These are phyloP conservation scores for Mangifera indica DNA, from an alignment of 345 rosid genomes.

Conservation along the genomic window DNA sequence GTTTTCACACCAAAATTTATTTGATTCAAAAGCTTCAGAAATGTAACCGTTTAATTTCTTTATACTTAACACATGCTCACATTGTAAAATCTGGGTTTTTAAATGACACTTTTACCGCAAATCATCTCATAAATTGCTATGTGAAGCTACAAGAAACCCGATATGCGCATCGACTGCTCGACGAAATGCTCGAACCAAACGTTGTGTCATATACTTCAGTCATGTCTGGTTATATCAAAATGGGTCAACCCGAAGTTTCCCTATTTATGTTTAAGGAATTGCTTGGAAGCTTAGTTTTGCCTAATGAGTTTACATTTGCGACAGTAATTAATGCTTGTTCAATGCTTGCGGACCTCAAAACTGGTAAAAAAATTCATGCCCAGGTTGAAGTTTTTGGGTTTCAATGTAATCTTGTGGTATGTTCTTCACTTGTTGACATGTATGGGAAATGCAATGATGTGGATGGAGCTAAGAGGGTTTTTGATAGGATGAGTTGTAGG, in stretches of 20 bases:
- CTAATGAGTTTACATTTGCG: conserved; percentile 63
- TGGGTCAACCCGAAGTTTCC: conserved; percentile 38
- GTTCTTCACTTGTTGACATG: conserved; percentile 81
- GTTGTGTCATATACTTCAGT: conserved; percentile 77
- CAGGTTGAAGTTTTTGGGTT: conserved; percentile 50
- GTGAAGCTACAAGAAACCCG: conserved; percentile 24
- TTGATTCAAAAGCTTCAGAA: conserved; percentile 32
- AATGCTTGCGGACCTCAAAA: conserved; percentile 38
- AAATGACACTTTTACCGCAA: conserved; percentile 33
- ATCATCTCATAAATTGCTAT: conserved; percentile 53
- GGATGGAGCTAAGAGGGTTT: conserved; percentile 61
- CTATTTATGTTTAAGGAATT: conserved; percentile 42
- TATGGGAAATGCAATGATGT: conserved; percentile 84
- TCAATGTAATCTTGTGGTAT: conserved; percentile 49
- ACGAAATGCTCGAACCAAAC: conserved; percentile 70
- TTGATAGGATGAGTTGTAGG: conserved; percentile 51
- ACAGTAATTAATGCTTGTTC: conserved; percentile 66
- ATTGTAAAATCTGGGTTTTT: conserved; percentile 47
- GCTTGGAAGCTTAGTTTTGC: conserved; percentile 35
- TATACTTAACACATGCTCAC: conserved; percentile 29
- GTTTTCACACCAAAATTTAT: conserved; percentile 23
- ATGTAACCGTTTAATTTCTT: conserved; percentile 31
- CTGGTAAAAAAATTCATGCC: conserved; percentile 59
- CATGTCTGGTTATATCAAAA: conserved; percentile 47
- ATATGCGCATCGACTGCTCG: conserved; percentile 49